Conservation (phyloP, 2,329 filamentous ascomycete genomes). For the Epichloe amarillans region DNA sequence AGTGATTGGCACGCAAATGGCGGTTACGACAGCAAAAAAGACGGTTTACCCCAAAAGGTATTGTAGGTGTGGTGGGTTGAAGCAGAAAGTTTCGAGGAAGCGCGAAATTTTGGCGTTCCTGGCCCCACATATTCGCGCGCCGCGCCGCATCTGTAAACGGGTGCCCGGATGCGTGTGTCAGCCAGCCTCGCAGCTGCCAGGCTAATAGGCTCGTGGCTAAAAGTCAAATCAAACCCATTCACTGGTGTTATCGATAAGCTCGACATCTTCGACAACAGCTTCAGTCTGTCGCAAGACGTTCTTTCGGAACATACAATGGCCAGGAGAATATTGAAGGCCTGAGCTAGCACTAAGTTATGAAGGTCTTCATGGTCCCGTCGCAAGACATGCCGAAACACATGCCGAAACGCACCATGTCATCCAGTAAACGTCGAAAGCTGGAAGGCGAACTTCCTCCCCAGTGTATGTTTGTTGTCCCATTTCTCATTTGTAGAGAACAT, state of each 20-base stretch:
- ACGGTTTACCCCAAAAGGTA: not conserved
- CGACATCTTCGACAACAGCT: not conserved
- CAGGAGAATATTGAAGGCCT: not conserved
- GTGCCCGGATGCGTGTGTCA: not conserved
- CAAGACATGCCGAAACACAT: not conserved
- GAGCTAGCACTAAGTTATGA: not conserved
- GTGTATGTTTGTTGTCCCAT: slow-evolving; percentile 13
- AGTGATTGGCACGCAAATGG: not conserved
- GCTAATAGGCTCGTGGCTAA: not conserved
- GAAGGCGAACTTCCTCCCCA: slow-evolving; percentile 16
- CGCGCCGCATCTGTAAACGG: not conserved
- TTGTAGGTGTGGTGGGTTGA: not conserved
- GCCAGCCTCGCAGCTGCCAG: not conserved
- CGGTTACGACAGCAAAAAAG: not conserved
- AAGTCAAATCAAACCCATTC: too few relatives aligned
- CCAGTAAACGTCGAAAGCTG: slow-evolving; percentile 22
- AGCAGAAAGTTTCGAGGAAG: slow-evolving; percentile 5
- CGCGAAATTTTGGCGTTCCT: slow-evolving; percentile 7
- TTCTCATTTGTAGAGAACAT: not conserved
- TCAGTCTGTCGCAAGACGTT: not conserved
- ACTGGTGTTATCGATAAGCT: not conserved
- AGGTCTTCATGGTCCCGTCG: not conserved
- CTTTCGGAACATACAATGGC: too few relatives aligned
- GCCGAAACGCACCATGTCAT: slow-evolving; percentile 10
- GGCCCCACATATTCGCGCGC: slow-evolving; percentile 4